A percentile compares a stretch with the other conserved stretches of the same genome.
Conservation (phyloP, 129 eudicot genomes). For the Ambrosia trifida region DNA sequence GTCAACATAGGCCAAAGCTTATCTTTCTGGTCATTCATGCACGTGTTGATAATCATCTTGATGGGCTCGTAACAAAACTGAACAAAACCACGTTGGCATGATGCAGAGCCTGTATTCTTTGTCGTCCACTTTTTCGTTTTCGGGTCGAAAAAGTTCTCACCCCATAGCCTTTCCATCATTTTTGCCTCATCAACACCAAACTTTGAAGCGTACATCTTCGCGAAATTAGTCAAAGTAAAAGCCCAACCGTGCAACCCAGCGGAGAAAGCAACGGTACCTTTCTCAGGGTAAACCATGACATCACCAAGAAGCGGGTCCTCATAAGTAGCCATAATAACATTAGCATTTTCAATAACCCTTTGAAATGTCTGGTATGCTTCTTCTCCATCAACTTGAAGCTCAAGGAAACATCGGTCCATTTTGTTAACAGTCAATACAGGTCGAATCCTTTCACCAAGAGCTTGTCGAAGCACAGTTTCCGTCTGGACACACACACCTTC, state of each 20-base stretch:
- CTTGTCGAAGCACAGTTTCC: conserved; percentile 67
- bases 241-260: conserved; percentile 57
- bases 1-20: conserved; percentile 44
- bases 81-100: conserved; percentile 66
- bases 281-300: conserved; percentile 60
- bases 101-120: conserved; percentile 39
- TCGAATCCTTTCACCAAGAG: conserved; percentile 69
- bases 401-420: conserved; percentile 72
- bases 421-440: conserved; percentile 58
- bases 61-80: conserved; percentile 64
- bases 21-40: conserved; percentile 60
- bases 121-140: conserved; percentile 60
- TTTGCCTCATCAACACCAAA: conserved; percentile 62
- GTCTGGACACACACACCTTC: conserved; percentile 74
- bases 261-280: conserved; percentile 66
- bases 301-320: conserved; percentile 65
- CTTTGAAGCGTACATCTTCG: conserved; percentile 61
- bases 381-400: conserved; percentile 69
- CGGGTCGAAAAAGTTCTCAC: conserved; percentile 49
- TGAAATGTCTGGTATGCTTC: conserved; percentile 62
- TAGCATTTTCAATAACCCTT: conserved; percentile 52
- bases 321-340: conserved; percentile 53
- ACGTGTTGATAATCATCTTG: conserved; percentile 52
- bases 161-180: conserved; percentile 73
- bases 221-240: conserved; percentile 45